Conservation (phyloP, 1,139 yeast genomes). For the Oligophagozyma castellii region DNA sequence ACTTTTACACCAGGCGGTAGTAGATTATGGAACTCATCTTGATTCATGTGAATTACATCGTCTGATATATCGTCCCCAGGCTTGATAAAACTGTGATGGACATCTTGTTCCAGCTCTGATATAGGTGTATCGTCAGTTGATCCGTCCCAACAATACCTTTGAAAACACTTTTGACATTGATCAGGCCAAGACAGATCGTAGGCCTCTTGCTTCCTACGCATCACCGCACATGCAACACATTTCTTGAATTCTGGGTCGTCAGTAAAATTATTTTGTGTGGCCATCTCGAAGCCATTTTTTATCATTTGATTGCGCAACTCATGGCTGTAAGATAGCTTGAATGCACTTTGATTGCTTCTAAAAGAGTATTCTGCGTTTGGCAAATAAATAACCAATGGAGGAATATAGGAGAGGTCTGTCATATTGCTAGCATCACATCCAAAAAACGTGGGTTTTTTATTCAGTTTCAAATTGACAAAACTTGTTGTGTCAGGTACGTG, state of each 20-base stretch:
- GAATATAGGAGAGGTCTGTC: slow-evolving; percentile 36
- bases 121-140: slow-evolving; percentile 7
- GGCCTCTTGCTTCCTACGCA: slow-evolving; percentile 70
- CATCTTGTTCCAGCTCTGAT: slow-evolving; percentile 8
- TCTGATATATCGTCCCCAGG: slow-evolving; percentile 4
- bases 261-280: slow-evolving; percentile 58
- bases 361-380: slow-evolving; percentile 63
- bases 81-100: slow-evolving; percentile 10
- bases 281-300: slow-evolving; percentile 64
- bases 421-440: slow-evolving; percentile 66
- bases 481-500: slow-evolving; percentile 61
- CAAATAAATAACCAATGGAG: slow-evolving; percentile 65
- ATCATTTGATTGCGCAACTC: slow-evolving; percentile 46
- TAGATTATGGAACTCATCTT: slow-evolving; percentile 1
- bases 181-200: slow-evolving; percentile 44
- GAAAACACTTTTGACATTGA: slow-evolving; percentile 61
- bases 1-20: background rate
- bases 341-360: slow-evolving; percentile 58
- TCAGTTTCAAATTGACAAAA: slow-evolving; percentile 41
- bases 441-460: slow-evolving; percentile 59
- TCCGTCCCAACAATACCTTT: slow-evolving; percentile 73
- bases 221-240: slow-evolving; percentile 79
- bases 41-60: background rate
- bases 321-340: slow-evolving; percentile 44
- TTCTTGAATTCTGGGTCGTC: slow-evolving; percentile 58